Evolutionary conservation across 371 early-diverging fungal genomes (phyloP), one percentile per base, ranked within the genome.

Genomic region (Mortierella sp.): DNA sequence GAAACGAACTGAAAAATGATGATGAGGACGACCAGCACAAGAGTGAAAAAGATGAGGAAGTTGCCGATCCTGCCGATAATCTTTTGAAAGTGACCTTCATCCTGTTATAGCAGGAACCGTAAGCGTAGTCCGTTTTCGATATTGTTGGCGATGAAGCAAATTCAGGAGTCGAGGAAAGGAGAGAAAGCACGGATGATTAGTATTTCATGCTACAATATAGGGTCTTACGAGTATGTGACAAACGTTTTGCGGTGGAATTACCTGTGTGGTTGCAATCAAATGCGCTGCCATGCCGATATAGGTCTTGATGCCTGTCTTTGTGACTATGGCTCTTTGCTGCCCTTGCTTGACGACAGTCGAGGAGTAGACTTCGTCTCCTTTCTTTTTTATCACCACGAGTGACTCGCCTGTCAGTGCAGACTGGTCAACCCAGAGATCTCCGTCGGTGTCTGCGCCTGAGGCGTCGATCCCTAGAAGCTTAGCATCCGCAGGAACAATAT

Each of bases 331-430:
- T 52, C 91, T 79, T 86, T 93, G 93, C 67, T 94, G 94, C 4
- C 97, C 97, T 73, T 94, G 94, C 81, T 94, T 94, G 62, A 94
- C 89, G 37, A 93, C 87, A 8, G 95, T 92, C 14, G 94, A 94
- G 19, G 95, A 94, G 81, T 91, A 97, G 14, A 94, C 91, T 17
- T 92, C 91, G 50, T 84, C 83, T 28, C 92, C 93, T 61, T 91
- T 92, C 62, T 83, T 84, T 83, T 96, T 96, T 47, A 79, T 39
- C 15, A 90, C 92, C 2, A 95, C 90, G 37, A 96, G 80, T 7
- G 95, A 94, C 82, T 98, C 99, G 44, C 93, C 99, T 14, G 98
- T 98, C 26, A 98, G 82, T n/a, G 96, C 90, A 4, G 98, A 91
- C 78, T 98, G 97, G 81, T 98, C 99, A 41, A 98, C 89, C 59